phyloP scores from a whole-genome alignment of 345 rosid genomes.

The Tarenaya hassleriana region DNA sequence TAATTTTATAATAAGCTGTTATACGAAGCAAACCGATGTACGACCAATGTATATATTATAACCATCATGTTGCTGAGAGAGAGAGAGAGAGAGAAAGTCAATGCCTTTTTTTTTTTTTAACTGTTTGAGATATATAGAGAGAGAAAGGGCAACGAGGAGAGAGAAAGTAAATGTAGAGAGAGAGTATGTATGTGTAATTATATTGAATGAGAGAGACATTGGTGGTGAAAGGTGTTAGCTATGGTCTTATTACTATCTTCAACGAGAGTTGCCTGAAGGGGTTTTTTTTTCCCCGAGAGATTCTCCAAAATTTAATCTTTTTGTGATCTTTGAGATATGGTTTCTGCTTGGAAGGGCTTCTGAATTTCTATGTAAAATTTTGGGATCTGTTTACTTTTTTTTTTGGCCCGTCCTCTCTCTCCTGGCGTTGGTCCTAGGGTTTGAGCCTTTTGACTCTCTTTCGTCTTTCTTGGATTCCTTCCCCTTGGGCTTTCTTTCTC shows the following conservation, averaged over 20 bases:
- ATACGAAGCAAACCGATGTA: too few species aligned
- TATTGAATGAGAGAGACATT: slow-evolving; percentile 25
- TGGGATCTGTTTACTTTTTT: slow-evolving; percentile 47
- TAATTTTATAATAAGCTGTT: too few species aligned
- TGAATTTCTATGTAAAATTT: slow-evolving; percentile 24
- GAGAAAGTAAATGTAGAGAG: slow-evolving; percentile 11
- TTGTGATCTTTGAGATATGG: too few species aligned
- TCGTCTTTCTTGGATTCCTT: slow-evolving; percentile 38
- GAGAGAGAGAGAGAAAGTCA: slow-evolving; percentile 25
- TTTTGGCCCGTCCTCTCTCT: slow-evolving; percentile 3
- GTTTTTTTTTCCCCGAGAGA: slow-evolving; percentile 1
- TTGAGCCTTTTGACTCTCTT: slow-evolving; percentile 38
- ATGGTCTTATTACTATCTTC: slow-evolving; percentile 25
- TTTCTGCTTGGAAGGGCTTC: slow-evolving; percentile 19
- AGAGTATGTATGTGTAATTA: slow-evolving; percentile 12
- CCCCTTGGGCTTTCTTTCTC: slow-evolving; percentile 26
- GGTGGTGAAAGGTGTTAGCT: slow-evolving; percentile 29
- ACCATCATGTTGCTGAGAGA: slow-evolving; percentile 9
- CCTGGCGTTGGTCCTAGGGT: slow-evolving; percentile 43
- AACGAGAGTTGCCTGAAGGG: neutral
- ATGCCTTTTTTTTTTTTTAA: slow-evolving; percentile 24
- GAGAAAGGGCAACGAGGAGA: slow-evolving; percentile 19
- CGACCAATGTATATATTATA: too few species aligned
- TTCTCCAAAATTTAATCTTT: slow-evolving; percentile 1
- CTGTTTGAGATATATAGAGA: slow-evolving; percentile 7